Percentiles rank a stretch among this genome's conserved stretches.
Conservation (phyloP, 2,329 filamentous ascomycete species). For the Ilyonectria sp. region DNA sequence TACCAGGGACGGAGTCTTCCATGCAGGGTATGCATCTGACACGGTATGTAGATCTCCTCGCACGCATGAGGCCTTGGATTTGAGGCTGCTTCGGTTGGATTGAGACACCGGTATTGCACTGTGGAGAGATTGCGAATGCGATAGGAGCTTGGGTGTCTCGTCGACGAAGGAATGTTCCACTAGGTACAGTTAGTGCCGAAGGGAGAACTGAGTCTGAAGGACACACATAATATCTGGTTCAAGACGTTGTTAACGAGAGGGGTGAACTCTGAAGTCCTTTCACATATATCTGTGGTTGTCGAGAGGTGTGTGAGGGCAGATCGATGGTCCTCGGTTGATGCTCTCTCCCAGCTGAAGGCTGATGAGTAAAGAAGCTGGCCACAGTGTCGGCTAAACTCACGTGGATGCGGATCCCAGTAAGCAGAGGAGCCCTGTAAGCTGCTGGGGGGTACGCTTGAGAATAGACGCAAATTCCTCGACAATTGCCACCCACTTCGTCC, state of each 20-base stretch:
- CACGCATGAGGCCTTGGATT: not conserved
- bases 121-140: not conserved
- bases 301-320: constrained; percentile 1
- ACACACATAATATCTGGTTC: not conserved
- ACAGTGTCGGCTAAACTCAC: not conserved
- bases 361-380: not conserved
- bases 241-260: not conserved
- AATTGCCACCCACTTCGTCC: too few relatives aligned
- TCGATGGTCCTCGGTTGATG: not conserved
- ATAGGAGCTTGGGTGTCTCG: not conserved
- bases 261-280: not conserved
- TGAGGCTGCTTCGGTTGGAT: not conserved
- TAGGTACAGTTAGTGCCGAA: not conserved
- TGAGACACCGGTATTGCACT: not conserved
- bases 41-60: not conserved
- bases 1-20: constrained; percentile 40
- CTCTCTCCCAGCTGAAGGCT: constrained; percentile 5
- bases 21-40: constrained; percentile 10
- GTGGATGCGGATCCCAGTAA: not conserved
- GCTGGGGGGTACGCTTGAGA: too few relatives aligned
- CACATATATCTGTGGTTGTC: not conserved
- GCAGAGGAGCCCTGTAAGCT: not conserved
- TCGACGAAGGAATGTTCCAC: too few relatives aligned
- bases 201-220: not conserved
- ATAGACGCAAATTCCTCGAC: too few relatives aligned